Conservation (phyloP, 1,139 yeast genomes). For the Zygoascus hellenicus region DNA sequence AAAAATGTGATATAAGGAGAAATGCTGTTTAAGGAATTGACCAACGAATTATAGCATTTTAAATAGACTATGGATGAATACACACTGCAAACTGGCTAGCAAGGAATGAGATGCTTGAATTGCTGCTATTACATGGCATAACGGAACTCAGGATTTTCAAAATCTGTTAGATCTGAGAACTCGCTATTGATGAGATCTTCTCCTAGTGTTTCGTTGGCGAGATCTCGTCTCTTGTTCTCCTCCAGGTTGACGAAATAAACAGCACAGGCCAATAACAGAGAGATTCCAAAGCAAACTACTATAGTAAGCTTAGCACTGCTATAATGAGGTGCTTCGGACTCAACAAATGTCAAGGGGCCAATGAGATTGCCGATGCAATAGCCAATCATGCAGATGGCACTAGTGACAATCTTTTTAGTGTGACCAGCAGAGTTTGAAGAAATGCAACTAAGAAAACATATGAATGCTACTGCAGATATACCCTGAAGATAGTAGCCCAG, state of each 20-base stretch:
- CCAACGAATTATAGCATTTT: no score
- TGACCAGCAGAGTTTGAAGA: slow-evolving; percentile 56
- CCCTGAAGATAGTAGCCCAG: slow-evolving; percentile 38
- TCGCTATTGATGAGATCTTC: slow-evolving; percentile 37
- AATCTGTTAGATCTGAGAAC: slow-evolving; percentile 62
- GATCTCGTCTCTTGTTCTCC: slow-evolving; percentile 36
- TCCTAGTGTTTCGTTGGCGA: slow-evolving; percentile 21
- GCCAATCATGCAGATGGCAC: slow-evolving; percentile 44
- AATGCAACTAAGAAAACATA: slow-evolving; percentile 45
- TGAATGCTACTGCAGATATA: slow-evolving; percentile 39
- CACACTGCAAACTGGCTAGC: no score
- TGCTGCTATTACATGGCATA: slow-evolving; percentile 21
- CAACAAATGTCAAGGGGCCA: slow-evolving; percentile 51
- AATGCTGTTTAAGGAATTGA: no score
- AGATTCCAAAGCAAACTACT: slow-evolving; percentile 34
- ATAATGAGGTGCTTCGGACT: slow-evolving; percentile 48
- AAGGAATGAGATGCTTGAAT: no score
- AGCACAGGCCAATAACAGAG: slow-evolving; percentile 24
- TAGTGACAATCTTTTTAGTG: slow-evolving; percentile 48
- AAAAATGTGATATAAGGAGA: no score
- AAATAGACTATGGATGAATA: no score
- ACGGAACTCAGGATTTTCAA: slow-evolving; percentile 49
- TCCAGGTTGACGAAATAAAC: slow-evolving; percentile 31
- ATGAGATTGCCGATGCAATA: slow-evolving; percentile 56
- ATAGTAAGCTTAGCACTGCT: slow-evolving; percentile 42